Conservation (phyloP, 2,329 filamentous ascomycete species). For the Colletotrichum orbiculare region DNA sequence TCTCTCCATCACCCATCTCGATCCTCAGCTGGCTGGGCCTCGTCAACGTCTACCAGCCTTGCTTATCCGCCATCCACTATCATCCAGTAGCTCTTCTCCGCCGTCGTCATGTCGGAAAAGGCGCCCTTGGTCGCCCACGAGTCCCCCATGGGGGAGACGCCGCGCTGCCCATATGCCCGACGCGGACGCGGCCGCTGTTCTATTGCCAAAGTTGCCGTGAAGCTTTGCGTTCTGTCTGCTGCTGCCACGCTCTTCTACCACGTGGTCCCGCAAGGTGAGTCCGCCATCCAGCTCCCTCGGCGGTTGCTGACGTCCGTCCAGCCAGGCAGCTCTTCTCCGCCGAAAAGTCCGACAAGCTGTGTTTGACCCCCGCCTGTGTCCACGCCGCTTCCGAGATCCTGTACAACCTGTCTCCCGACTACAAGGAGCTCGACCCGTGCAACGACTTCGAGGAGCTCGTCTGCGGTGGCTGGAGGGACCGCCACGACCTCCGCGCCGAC, state of each 20-base stretch:
- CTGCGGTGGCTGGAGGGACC: constrained; percentile 74
- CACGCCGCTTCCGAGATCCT: constrained; percentile 47
- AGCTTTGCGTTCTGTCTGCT: constrained; percentile 19
- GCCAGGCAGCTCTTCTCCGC: constrained; percentile 15
- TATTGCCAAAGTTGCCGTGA: constrained; percentile 10
- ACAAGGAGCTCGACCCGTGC: constrained; percentile 74
- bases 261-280: constrained; percentile 18
- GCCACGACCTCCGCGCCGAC: constrained; percentile 73
- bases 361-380: constrained; percentile 44
- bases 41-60: background rate
- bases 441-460: constrained; percentile 75
- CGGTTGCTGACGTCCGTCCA: background rate
- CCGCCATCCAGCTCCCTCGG: background rate
- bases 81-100: background rate
- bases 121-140: constrained; percentile 19
- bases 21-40: constrained; percentile 32
- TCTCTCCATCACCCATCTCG: constrained; percentile 12
- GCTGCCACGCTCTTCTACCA: constrained; percentile 25
- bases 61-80: background rate
- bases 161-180: constrained; percentile 23
- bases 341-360: constrained; percentile 35
- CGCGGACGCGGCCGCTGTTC: constrained; percentile 21
- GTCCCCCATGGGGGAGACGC: background rate
- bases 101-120: constrained; percentile 27
- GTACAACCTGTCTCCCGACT: constrained; percentile 50